Conservation (phyloP, 2,329 filamentous ascomycete genomes). For the Escovopsis sp. region DNA sequence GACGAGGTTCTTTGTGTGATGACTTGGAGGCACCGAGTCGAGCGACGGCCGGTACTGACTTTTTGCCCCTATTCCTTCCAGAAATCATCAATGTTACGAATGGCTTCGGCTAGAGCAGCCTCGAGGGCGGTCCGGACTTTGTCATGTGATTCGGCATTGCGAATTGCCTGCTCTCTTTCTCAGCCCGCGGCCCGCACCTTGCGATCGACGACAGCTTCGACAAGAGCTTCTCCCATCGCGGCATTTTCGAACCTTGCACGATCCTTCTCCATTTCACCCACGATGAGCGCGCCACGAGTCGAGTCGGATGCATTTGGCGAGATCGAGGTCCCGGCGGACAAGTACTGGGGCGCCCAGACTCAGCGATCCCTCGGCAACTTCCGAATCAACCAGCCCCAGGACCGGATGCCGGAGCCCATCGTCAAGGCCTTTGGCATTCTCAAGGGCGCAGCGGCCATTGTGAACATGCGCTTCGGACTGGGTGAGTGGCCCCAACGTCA, state of each 20-base stretch:
- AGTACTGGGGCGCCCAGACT: conserved; percentile 98
- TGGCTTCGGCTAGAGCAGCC: conserved; percentile 1
- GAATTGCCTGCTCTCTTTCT: background rate
- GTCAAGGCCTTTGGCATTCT: conserved; percentile 90
- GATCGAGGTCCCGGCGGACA: conserved; percentile 78
- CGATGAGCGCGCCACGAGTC: conserved; percentile 44
- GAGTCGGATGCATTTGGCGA: conserved; percentile 98
- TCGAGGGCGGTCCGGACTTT: background rate
- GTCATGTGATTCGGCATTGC: background rate
- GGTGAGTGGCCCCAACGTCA: conserved; percentile 40
- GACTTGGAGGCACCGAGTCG: no score
- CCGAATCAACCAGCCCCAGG: conserved; percentile 97
- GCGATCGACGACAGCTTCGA: background rate
- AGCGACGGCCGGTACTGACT: no score
- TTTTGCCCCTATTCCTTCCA: no score
- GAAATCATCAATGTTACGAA: background rate
- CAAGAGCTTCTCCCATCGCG: background rate
- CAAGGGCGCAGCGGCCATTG: conserved; percentile 88
- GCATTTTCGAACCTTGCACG: background rate
- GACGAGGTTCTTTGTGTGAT: no score
- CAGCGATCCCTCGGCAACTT: conserved; percentile 95
- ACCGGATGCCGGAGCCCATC: conserved; percentile 91
- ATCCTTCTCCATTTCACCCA: conserved; percentile 8
- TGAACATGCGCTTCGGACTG: conserved; percentile 90
- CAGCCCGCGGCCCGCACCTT: background rate